These are phyloP conservation scores for Trichoderma polysporum DNA, from an alignment of 2,329 filamentous ascomycete genomes.

Conservation along the genomic window DNA sequence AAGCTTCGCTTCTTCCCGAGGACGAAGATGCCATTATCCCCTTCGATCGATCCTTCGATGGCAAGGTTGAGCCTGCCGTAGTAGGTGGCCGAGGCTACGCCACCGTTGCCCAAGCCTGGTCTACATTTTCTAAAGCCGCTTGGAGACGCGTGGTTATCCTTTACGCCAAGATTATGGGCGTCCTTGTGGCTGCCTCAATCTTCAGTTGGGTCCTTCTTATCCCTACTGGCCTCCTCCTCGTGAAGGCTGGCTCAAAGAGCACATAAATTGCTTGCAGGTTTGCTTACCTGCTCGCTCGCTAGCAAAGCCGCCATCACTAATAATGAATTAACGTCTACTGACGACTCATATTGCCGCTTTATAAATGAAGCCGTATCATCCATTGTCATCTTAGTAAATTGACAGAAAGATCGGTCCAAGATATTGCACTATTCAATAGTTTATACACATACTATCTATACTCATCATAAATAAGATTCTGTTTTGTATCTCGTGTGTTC, in stretches of 20 bases:
- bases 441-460: background rate
- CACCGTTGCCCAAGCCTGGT: conserved; percentile 74
- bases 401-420: background rate
- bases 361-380: background rate
- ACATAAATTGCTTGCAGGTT: background rate
- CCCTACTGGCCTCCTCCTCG: conserved; percentile 50
- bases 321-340: background rate
- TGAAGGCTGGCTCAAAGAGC: conserved; percentile 20
- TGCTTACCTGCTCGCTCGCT: background rate
- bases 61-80: conserved; percentile 71
- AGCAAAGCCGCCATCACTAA: background rate
- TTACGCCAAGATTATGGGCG: conserved; percentile 67
- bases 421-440: background rate
- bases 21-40: conserved; percentile 81
- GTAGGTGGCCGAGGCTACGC: conserved; percentile 71
- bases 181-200: conserved; percentile 50
- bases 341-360: background rate
- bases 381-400: background rate
- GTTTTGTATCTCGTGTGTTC: conserved; percentile 7
- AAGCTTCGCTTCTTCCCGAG: conserved; percentile 81
- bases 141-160: conserved; percentile 73
- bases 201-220: conserved; percentile 49
- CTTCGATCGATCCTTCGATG: conserved; percentile 84
- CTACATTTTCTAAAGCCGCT: conserved; percentile 69
- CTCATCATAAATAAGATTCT: background rate